Base-by-base conservation (phyloP, 78 protist species). In the Tieghemostelium lacteum region DNA sequence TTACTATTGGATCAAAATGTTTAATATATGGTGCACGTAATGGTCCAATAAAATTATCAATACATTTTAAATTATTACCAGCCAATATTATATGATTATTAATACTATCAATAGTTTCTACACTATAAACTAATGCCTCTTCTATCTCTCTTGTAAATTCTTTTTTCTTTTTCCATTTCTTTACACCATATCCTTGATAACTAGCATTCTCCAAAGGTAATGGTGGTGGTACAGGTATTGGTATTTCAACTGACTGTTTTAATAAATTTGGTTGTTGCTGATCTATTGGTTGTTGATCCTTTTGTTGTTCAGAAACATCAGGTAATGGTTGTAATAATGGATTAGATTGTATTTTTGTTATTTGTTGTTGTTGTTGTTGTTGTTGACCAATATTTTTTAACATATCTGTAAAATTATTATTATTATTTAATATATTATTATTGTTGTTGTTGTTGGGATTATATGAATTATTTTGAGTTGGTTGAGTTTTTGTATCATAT, bases 1-100 rank as follows among this genome's bases (percentile, higher is more conserved):
- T 69, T 3, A 83, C 91, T 3, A 83, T 83, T 69, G 91, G 78
- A 20, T 83, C 76, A 63, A 58, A 69, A 24, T 78, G 36, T 58
- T 71, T 34, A 6, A 83, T 24, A 33, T 83, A 63, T 10, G 66
- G 34, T 40, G 63, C 91, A 28, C 91, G 61, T 8, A 83, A 54
- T 14, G 91, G 76, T 22, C 49, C 14, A 31, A 83, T 58, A 61
- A 83, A 83, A 22, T 28, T 31, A 19, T 83, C 91, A 1, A 83
- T 58, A 60, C 75, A 60, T 4, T 24, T n/a, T 8, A 69, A 42
- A 26, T 28, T 26, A 26, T 61, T 24, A 45, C 91, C 91, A 8
- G 78, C 71, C 22, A 83, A 16, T 26, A 83, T 83, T 3, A 83
- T 83, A 69, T 83, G 91, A 45, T 83, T 83, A 26, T 61, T 29